Base-by-base conservation (phyloP, 768 basidiomycete genomes). In the Agaricus sinodeliciosus region DNA sequence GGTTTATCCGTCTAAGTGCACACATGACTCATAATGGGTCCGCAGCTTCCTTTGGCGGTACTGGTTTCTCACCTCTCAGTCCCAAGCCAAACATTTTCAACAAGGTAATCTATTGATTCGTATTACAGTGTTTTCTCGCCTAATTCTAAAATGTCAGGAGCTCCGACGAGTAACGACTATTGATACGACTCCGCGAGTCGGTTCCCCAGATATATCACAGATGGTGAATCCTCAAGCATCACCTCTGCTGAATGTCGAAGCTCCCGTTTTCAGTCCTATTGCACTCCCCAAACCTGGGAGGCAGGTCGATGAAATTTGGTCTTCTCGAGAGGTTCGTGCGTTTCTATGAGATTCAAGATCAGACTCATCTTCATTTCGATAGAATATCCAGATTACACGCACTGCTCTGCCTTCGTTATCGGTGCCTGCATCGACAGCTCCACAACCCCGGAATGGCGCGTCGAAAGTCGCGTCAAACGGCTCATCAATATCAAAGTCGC, bases 241-340 rank as follows among this genome's bases (percentile, higher is more conserved):
- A 18, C 70, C 72, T 1, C 56, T 72, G 16, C 59, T 63, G 11
- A 65, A 69, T 27, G 69, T 69, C 5, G 61, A 61, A 34, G 55
- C 65, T n/a, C 70, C 71, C 8, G 51, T 61, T 5, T 70, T 69
- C 53, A 70, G 67, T 36, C 67, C 72, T 5, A 58, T 61, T 3
- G 52, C 55, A 12, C 64, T 72, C 9, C 67, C 69, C 4, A 64
- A 60, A n/a, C 72, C 72, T 18, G 67, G 66, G 31, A 56, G 57
- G 25, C 57, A 60, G n/a, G 60, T 66, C 3, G 67, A 70, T 28
- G 57, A 65, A 36, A 43, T 67, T 19, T 73, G 70, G 70, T 62
- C 54, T 13, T 66, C 67, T 9, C 60, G 60, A 35, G 63, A 71
- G 59, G 70, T 71, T 57, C 16, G 58, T 34, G 19, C 3, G 28